Conservation (phyloP, 257 asterid genomes). For the Fraxinus quadrangulata region DNA sequence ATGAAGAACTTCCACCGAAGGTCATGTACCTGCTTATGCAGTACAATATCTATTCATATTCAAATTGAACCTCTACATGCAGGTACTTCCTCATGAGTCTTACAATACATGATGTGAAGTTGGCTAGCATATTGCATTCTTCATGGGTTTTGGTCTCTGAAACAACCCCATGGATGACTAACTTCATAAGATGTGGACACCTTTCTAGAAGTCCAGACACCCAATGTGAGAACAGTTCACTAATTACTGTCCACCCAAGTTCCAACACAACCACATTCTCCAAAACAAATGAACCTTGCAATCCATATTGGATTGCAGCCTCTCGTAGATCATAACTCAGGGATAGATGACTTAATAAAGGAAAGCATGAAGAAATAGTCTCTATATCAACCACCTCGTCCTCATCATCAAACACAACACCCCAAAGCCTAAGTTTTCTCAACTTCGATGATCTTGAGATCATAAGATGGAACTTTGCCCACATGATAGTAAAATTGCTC, state of each 20-base stretch:
- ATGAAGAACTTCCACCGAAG: conserved; percentile 27
- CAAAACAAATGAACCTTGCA: conserved; percentile 66
- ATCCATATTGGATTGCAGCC: conserved; percentile 66
- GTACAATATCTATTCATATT: conserved; percentile 55
- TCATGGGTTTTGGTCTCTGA: conserved; percentile 88
- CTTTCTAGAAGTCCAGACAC: conserved; percentile 74
- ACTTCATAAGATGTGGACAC: conserved; percentile 70
- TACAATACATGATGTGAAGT: conserved; percentile 69
- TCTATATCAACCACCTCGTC: conserved; percentile 89
- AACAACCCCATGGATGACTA: conserved; percentile 78
- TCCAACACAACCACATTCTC: conserved; percentile 76
- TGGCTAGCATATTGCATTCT: conserved; percentile 77
- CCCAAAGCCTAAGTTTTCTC: conserved; percentile 84
- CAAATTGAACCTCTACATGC: conserved; percentile 77
- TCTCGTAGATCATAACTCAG: conserved; percentile 78
- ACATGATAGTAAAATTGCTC: conserved; percentile 87
- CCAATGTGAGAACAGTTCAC: conserved; percentile 71
- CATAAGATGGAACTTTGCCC: conserved; percentile 91
- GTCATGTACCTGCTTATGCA: conserved; percentile 25
- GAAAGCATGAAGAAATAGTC: conserved; percentile 81
- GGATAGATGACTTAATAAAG: conserved; percentile 66
- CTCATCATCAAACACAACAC: conserved; percentile 87
- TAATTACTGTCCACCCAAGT: conserved; percentile 88
- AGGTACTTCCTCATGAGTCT: conserved; percentile 72
- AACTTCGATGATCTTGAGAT: conserved; percentile 73